phyloP scores from a whole-genome alignment of 768 basidiomycete species.

The Pleurotus ostreatus region DNA sequence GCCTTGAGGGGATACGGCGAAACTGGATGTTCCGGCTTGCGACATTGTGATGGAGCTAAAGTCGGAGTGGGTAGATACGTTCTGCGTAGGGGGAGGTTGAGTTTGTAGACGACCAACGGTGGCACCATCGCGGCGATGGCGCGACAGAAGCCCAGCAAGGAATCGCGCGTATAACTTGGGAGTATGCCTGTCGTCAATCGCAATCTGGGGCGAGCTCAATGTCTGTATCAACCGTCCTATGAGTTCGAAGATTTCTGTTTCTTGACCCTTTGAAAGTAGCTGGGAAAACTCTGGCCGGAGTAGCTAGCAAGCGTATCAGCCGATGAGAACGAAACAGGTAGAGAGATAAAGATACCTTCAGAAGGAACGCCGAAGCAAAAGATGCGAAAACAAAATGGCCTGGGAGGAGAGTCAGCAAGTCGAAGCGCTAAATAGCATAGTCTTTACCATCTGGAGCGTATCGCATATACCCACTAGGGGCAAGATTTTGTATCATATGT shows the following conservation, averaged over 20 bases:
- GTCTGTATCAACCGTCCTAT: slow-evolving; percentile 72
- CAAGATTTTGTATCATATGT: slow-evolving; percentile 60
- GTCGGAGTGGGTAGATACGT: slow-evolving; percentile 5
- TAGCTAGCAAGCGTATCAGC: slow-evolving; percentile 34
- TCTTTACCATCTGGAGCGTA: slow-evolving; percentile 70
- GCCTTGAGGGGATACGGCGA: slow-evolving; percentile 18
- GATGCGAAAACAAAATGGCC: slow-evolving; percentile 77
- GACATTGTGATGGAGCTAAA: slow-evolving; percentile 9
- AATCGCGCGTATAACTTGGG: slow-evolving; percentile 80
- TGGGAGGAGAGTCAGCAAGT: slow-evolving; percentile 15
- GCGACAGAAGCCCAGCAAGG: slow-evolving; percentile 65
- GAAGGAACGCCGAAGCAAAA: slow-evolving; percentile 79
- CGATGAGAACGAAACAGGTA: not conserved
- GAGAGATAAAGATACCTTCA: slow-evolving; percentile 49
- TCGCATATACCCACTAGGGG: slow-evolving; percentile 72
- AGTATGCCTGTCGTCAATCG: slow-evolving; percentile 79
- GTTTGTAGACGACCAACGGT: slow-evolving; percentile 52
- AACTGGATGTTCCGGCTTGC: slow-evolving; percentile 18
- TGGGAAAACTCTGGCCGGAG: slow-evolving; percentile 71
- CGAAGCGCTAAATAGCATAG: not conserved
- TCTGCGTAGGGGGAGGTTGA: slow-evolving; percentile 37
- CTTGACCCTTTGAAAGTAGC: slow-evolving; percentile 56
- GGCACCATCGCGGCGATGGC: slow-evolving; percentile 67
- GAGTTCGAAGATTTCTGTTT: slow-evolving; percentile 66
- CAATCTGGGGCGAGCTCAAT: slow-evolving; percentile 65